These are phyloP conservation scores for Rhodotorula kratochvilovae DNA, from an alignment of 768 basidiomycete genomes.

Conservation along the genomic window DNA sequence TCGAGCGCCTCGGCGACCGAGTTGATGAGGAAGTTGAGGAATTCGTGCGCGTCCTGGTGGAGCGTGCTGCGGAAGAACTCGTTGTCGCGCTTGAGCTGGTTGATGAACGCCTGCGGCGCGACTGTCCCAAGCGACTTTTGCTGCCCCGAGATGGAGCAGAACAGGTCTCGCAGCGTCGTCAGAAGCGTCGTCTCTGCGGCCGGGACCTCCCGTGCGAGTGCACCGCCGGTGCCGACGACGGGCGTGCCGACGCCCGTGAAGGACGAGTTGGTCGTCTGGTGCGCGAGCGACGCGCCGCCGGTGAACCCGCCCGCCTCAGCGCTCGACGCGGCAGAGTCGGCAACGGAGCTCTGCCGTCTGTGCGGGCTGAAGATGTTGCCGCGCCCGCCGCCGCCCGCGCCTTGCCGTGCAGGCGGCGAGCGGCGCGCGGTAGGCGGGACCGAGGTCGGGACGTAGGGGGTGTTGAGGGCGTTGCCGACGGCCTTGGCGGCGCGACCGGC, in stretches of 20 bases:
- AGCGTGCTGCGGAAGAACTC: constrained; percentile 81
- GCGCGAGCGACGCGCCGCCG: constrained; percentile 28
- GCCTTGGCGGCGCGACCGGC: not conserved
- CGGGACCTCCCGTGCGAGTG: constrained; percentile 27
- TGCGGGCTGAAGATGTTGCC: not conserved
- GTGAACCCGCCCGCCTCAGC: not conserved
- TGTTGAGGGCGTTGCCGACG: constrained; percentile 7
- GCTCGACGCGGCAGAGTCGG: not conserved
- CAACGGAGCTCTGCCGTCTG: not conserved
- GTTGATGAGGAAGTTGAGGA: constrained; percentile 89
- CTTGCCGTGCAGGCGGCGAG: not conserved
- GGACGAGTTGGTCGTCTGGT: constrained; percentile 23
- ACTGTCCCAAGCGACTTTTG: constrained; percentile 76
- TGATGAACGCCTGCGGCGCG: constrained; percentile 83
- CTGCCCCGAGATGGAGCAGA: constrained; percentile 72
- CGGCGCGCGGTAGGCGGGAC: not conserved
- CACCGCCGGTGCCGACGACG: constrained; percentile 56
- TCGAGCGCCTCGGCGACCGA: constrained; percentile 66
- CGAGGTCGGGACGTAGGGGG: not conserved
- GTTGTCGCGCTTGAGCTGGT: constrained; percentile 88
- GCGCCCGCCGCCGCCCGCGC: not conserved
- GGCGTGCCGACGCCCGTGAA: constrained; percentile 44
- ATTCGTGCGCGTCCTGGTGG: constrained; percentile 99
- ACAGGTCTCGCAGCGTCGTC: constrained; percentile 88
- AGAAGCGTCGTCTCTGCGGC: constrained; percentile 60